These are phyloP conservation scores for Dendrothele bispora DNA, from an alignment of 768 basidiomycete genomes.

Conservation along the genomic window DNA sequence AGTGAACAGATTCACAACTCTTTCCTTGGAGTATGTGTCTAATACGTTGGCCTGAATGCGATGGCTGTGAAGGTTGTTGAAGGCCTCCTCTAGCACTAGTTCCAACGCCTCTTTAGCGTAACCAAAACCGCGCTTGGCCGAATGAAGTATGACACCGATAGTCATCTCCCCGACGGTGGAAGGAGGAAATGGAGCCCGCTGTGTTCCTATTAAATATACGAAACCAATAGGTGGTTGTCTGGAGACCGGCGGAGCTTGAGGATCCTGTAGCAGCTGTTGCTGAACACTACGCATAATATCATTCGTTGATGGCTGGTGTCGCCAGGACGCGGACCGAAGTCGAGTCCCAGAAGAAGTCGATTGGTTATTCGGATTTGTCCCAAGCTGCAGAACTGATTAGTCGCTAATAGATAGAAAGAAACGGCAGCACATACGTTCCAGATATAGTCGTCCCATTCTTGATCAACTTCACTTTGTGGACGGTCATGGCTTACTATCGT, in stretches of 20 bases:
- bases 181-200: slow-evolving; percentile 22
- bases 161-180: slow-evolving; percentile 41
- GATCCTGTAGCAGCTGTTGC: slow-evolving; percentile 10
- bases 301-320: background rate
- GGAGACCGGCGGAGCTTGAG: background rate
- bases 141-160: slow-evolving; percentile 52
- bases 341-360: background rate
- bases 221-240: slow-evolving; percentile 33
- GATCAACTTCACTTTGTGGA: no score
- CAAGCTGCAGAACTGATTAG: no score
- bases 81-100: slow-evolving; percentile 46
- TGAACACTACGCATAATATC: no score
- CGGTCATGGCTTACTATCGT: no score
- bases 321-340: background rate
- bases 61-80: slow-evolving; percentile 43
- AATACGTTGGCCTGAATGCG: slow-evolving; percentile 55
- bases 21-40: slow-evolving; percentile 39
- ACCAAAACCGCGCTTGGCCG: slow-evolving; percentile 37
- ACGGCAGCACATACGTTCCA: no score
- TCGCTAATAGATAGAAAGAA: no score
- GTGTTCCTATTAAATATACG: slow-evolving; percentile 38
- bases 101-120: slow-evolving; percentile 47
- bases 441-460: no score
- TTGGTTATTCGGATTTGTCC: no score
- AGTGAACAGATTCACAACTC: slow-evolving; percentile 48